Conservation (phyloP, 306 rosid species). For the Quercus variabilis region DNA sequence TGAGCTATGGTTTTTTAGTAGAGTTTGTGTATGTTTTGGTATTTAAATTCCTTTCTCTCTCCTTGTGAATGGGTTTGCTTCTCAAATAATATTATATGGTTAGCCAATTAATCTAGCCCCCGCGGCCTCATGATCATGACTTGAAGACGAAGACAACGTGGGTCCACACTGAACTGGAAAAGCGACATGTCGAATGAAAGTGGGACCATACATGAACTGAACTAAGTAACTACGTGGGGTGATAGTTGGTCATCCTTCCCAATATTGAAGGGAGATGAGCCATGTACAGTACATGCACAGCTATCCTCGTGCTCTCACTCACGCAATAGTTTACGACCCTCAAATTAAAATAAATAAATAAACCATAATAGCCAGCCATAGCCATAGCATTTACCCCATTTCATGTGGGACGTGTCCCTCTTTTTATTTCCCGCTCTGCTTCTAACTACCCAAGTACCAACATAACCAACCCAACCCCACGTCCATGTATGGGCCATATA, state of each 20-base stretch:
- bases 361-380: not conserved
- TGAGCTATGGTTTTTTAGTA: too few species aligned
- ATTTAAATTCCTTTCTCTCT: too few species aligned
- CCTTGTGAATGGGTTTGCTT: too few species aligned
- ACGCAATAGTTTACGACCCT: conserved; percentile 34
- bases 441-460: not conserved
- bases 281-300: conserved; percentile 1
- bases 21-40: too few species aligned
- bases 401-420: conserved; percentile 51
- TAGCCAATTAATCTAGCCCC: not conserved
- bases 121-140: conserved; percentile 10
- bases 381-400: conserved; percentile 41
- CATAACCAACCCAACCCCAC: not conserved
- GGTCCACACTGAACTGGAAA: conserved; percentile 2
- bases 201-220: not conserved
- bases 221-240: too few species aligned
- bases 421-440: conserved; percentile 26
- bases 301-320: conserved; percentile 58
- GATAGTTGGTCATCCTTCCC: not conserved
- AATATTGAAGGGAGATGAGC: not conserved
- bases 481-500: not conserved
- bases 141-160: conserved; percentile 22
- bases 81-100: not conserved
- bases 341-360: not conserved
- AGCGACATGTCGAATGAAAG: not conserved